Conservation (phyloP, 2,329 filamentous ascomycete genomes). For the Arthroderma sp. region DNA sequence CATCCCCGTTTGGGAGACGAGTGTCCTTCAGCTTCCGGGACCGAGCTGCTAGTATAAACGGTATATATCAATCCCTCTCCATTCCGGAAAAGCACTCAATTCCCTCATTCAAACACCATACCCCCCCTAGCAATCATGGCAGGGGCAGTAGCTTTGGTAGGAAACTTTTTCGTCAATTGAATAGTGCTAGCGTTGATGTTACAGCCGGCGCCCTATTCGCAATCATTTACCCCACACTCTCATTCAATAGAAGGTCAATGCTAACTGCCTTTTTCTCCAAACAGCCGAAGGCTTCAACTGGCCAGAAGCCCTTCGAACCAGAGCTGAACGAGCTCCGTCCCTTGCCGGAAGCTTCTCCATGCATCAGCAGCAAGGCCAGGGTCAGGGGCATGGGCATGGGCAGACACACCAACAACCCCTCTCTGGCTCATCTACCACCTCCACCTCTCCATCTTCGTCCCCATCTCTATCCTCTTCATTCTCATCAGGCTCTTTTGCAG, state of each 20-base stretch:
- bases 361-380: background rate
- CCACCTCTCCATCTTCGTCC: slow-evolving; percentile 22
- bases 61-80: slow-evolving; percentile 3
- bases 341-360: slow-evolving; percentile 19
- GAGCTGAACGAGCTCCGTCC: slow-evolving; percentile 64
- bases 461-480: slow-evolving; percentile 12
- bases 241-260: slow-evolving; percentile 21
- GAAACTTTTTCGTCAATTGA: slow-evolving; percentile 2
- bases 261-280: slow-evolving; percentile 26
- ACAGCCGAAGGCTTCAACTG: slow-evolving; percentile 93
- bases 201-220: background rate
- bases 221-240: slow-evolving; percentile 15
- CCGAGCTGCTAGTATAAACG: slow-evolving; percentile 11
- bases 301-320: slow-evolving; percentile 86
- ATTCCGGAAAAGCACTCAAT: background rate
- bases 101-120: background rate
- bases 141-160: slow-evolving; percentile 2
- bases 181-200: background rate
- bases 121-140: background rate
- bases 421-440: slow-evolving; percentile 16
- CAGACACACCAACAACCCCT: background rate
- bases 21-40: slow-evolving; percentile 78
- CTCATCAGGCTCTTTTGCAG: slow-evolving; percentile 30
- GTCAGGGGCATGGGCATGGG: background rate
- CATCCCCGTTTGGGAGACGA: slow-evolving; percentile 59